Base-by-base conservation (phyloP, 2,329 filamentous ascomycete species). In the Scortechinia acanthostroma region DNA sequence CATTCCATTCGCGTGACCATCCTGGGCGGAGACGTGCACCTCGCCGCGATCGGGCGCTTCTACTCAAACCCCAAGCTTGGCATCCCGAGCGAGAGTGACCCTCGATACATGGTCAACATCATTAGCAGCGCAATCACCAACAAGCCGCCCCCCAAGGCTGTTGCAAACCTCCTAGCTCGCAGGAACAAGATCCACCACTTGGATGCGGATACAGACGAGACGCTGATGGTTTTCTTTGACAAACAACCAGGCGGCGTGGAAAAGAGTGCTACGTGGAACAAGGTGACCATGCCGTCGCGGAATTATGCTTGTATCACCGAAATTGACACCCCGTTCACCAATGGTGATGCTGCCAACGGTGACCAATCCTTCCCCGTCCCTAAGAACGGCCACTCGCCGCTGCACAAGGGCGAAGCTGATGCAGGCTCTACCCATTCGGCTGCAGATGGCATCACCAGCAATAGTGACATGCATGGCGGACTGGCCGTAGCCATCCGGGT, bases 121-220 rank as follows among this genome's bases (percentile, higher is more conserved):
- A 77, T 97, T 45, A 95, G 90, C 4, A 96, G 91, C 1, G 91
- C 91, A 22, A 97, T 98, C 56, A 91, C 94, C 52, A 96, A 98
- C 61, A 91, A 91, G 54, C 93, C 93, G 2, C 89, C 91, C 14
- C 89, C 91, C 1, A 80, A 85, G 60, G 91, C 67, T 54, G 86
- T 98, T 57, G 90, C 90, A 10, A 95, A 98, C 61, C 78, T 95
- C 42, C 75, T 98, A 45, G 91, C 95, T 47, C 83, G 85, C 58
- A 78, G 93, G 48, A 97, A 97, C 71, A 96, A 83, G 65, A 77
- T 86, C 43, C 82, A 86, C 54, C 82, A 86, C 52, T 64, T 86
- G 43, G 76, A 84, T 59, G 55, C 61, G 22, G 66, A 89, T 46
- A 98, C 93, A 0, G 88, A 96, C 55, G 93, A 98, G 68, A 91